Evolutionary conservation across 768 basidiomycete species (phyloP).

Genomic region (Lepiota subincarnata): DNA sequence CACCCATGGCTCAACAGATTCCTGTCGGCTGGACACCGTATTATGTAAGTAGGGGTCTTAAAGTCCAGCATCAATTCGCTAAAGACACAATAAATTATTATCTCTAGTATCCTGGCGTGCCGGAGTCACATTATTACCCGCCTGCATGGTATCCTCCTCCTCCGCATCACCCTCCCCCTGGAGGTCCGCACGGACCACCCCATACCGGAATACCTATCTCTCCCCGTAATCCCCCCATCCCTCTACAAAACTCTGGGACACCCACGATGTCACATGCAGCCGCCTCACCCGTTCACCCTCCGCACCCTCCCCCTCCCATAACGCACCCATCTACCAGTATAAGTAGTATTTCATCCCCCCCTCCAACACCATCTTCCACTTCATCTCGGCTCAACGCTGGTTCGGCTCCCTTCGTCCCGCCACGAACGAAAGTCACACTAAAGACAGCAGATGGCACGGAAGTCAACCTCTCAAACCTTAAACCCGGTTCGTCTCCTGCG

Average conservation of each 20-base stretch:
- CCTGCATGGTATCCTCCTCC: slow-evolving; percentile 40
- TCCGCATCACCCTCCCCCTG: slow-evolving; percentile 47
- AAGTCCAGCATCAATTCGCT: slow-evolving; percentile 8
- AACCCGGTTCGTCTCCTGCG: slow-evolving; percentile 37
- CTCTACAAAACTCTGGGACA: slow-evolving; percentile 59
- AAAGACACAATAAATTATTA: slow-evolving; percentile 6
- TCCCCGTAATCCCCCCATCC: slow-evolving; percentile 53
- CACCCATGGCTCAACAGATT: slow-evolving; percentile 37
- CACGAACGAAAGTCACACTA: slow-evolving; percentile 44
- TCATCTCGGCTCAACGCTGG: slow-evolving; percentile 53
- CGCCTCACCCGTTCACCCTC: slow-evolving; percentile 38
- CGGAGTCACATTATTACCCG: slow-evolving; percentile 44
- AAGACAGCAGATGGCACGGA: slow-evolving; percentile 65
- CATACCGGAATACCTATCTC: slow-evolving; percentile 61
- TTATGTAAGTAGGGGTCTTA: slow-evolving; percentile 46
- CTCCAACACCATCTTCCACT: slow-evolving; percentile 60
- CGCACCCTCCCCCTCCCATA: slow-evolving; percentile 47
- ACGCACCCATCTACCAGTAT: slow-evolving; percentile 43
- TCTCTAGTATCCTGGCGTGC: slow-evolving; percentile 35
- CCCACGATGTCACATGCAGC: slow-evolving; percentile 63
- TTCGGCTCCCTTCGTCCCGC: slow-evolving; percentile 66
- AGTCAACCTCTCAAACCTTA: slow-evolving; percentile 54
- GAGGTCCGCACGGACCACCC: slow-evolving; percentile 44
- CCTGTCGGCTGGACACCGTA: slow-evolving; percentile 42
- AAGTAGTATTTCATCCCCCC: slow-evolving; percentile 54